Evolutionary conservation across 176 grass and related monocot genomes (phyloP).

Genomic region (Otatea glauca): DNA sequence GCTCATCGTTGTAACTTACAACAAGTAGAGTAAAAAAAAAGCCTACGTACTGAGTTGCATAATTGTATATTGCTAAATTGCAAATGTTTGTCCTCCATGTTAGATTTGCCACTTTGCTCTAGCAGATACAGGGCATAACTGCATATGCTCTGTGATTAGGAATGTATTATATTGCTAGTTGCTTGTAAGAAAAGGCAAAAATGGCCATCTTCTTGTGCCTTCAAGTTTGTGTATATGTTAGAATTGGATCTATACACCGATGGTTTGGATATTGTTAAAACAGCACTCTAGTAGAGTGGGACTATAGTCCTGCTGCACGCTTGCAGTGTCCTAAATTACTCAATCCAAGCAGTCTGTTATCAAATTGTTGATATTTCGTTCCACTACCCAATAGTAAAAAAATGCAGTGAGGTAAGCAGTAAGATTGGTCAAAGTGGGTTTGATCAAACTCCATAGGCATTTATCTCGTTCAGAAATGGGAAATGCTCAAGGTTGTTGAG

Average conservation of each 20-base stretch:
- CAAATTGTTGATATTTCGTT: constrained; percentile 1
- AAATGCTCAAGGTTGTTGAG: background rate
- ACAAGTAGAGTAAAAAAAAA: background rate
- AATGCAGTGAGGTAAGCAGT: background rate
- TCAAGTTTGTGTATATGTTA: constrained; percentile 5
- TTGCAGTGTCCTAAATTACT: background rate
- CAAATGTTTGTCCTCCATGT: background rate
- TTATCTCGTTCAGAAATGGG: background rate
- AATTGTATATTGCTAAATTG: background rate
- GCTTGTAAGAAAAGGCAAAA: background rate
- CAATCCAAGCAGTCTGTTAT: background rate
- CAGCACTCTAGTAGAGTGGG: background rate
- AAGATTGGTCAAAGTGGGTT: background rate
- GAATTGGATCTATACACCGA: background rate
- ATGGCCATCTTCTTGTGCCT: background rate
- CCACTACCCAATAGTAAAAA: background rate
- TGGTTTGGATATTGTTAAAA: background rate
- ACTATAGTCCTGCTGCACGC: background rate
- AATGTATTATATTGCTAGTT: background rate
- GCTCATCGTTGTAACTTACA: background rate
- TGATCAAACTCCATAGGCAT: constrained; percentile 1
- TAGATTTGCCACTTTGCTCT: background rate
- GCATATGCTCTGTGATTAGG: constrained; percentile 8
- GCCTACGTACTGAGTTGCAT: background rate
- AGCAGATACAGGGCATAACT: background rate